phyloP scores from a whole-genome alignment of 306 rosid genomes.

The Quercus aquifolioides region DNA sequence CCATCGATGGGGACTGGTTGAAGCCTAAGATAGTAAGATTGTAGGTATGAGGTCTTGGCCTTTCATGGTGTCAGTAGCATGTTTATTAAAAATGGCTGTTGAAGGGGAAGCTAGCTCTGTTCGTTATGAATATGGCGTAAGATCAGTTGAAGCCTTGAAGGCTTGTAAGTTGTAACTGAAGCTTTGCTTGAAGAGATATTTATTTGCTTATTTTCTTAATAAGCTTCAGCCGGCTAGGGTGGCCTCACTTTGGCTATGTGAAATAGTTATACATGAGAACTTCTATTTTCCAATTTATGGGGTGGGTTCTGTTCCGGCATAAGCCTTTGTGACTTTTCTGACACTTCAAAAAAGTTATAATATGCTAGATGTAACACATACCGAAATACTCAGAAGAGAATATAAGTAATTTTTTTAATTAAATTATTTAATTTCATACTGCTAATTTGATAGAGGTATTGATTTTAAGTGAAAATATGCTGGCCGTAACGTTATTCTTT shows the following conservation, averaged over 20 bases:
- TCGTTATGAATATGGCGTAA: too few relatives aligned
- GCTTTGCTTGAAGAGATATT: neutral
- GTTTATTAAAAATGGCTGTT: too few relatives aligned
- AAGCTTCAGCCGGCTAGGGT: neutral
- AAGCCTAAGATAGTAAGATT: too few relatives aligned
- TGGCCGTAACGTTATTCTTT: too few relatives aligned
- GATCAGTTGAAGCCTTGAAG: neutral
- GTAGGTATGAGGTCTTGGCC: too few relatives aligned
- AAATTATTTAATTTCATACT: conserved; percentile 3
- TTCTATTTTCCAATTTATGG: neutral
- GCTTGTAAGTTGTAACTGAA: neutral
- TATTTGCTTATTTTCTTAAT: too few relatives aligned
- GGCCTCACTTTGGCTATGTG: neutral
- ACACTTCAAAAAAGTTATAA: neutral
- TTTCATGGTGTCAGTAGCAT: too few relatives aligned
- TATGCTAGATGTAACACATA: neutral
- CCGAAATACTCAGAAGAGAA: neutral
- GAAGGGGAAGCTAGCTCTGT: too few relatives aligned
- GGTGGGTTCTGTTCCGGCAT: too few relatives aligned
- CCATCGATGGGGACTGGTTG: too few relatives aligned
- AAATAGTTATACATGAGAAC: neutral
- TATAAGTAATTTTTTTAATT: neutral
- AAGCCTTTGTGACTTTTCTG: neutral
- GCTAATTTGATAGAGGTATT: neutral
- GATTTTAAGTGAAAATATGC: neutral